Percentiles rank a stretch among this genome's conserved stretches.
phyloP scores from a whole-genome alignment of 306 rosid species.

The Ormosia emarginata region DNA sequence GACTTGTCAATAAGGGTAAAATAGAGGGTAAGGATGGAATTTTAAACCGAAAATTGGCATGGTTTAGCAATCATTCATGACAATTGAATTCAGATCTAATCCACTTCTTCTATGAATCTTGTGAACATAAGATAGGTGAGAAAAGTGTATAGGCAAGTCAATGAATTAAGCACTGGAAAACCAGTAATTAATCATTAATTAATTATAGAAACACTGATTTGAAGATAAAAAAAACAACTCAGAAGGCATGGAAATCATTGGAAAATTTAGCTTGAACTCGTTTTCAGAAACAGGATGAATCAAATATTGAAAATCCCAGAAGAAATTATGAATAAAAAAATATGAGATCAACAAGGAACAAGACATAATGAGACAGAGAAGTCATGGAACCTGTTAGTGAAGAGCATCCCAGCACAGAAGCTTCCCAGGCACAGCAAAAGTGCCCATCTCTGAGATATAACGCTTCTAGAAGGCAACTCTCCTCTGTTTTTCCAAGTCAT shows the following conservation, averaged over 20 bases:
- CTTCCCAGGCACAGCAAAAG: slow-evolving; percentile 76
- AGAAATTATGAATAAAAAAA: background rate
- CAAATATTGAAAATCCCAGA: background rate
- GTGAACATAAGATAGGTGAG: background rate
- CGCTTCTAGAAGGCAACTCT: slow-evolving; percentile 60
- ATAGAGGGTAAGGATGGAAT: background rate
- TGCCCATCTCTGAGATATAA: slow-evolving; percentile 73
- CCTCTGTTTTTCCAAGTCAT: slow-evolving; percentile 92
- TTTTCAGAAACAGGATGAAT: background rate
- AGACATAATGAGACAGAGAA: background rate
- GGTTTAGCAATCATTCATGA: background rate
- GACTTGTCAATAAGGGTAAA: slow-evolving; percentile 15
- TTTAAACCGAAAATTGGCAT: background rate
- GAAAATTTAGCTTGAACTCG: background rate
- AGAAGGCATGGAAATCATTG: background rate
- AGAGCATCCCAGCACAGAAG: slow-evolving; percentile 91
- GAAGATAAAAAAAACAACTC: background rate
- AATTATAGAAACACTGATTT: background rate
- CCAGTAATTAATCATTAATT: background rate
- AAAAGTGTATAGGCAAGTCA: background rate
- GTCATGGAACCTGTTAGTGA: slow-evolving; percentile 69
- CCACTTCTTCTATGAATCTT: slow-evolving; percentile 2
- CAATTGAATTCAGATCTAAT: slow-evolving; percentile 40
- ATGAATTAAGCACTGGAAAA: slow-evolving; percentile 5
- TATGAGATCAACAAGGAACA: background rate